Conservation (phyloP, 179 eudicot species). For the Gypsophila paniculata region DNA sequence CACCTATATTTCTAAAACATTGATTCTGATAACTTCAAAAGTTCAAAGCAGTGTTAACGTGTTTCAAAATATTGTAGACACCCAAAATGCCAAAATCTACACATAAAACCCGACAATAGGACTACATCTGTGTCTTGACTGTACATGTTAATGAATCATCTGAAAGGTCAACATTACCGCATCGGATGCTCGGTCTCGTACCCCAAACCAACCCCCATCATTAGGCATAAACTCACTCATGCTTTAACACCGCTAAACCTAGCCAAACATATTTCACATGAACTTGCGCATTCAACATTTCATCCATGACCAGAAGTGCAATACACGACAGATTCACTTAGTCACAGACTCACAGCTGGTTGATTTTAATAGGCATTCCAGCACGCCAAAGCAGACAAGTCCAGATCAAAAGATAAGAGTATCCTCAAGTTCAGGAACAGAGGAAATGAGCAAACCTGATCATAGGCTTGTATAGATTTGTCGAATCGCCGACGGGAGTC, state of each 20-base stretch:
- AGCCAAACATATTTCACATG: too few relatives aligned
- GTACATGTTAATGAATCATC: too few relatives aligned
- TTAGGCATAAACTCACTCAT: too few relatives aligned
- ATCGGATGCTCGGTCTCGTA: too few relatives aligned
- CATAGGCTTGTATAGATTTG: constrained; percentile 67
- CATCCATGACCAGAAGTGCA: constrained; percentile 10
- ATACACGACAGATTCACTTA: not conserved
- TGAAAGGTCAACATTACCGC: too few relatives aligned
- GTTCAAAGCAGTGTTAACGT: too few relatives aligned
- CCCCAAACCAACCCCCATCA: too few relatives aligned
- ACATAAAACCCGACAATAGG: too few relatives aligned
- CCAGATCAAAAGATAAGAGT: not conserved
- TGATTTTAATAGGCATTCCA: constrained; percentile 2
- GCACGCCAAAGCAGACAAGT: constrained; percentile 15
- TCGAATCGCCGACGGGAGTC: constrained; percentile 83
- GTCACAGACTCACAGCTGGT: constrained; percentile 3
- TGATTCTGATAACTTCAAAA: not conserved
- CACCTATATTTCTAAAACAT: not conserved
- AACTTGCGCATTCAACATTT: not conserved
- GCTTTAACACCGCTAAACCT: too few relatives aligned
- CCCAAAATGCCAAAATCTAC: too few relatives aligned
- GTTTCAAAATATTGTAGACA: too few relatives aligned
- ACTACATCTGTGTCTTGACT: too few relatives aligned
- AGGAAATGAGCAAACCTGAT: constrained; percentile 52
- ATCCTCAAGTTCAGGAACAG: not conserved